phyloP scores from a whole-genome alignment of 2,329 filamentous ascomycete species.

The Rasamsonia emersonii region DNA sequence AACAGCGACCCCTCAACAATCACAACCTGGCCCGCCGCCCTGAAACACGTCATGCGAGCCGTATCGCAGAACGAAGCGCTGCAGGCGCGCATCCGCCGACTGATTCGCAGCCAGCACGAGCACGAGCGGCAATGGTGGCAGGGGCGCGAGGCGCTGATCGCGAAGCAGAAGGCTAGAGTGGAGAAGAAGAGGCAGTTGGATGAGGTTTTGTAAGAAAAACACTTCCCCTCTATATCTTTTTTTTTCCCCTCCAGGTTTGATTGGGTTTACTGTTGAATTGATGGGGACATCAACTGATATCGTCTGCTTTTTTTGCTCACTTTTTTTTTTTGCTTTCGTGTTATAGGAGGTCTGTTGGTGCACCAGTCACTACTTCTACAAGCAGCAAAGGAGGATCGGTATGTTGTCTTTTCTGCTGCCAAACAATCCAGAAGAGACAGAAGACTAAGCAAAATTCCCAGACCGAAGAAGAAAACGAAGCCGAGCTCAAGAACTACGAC shows the following conservation, averaged over 20 bases:
- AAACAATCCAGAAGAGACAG: no score
- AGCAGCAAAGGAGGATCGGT: slow-evolving; percentile 1
- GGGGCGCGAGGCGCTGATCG: slow-evolving; percentile 43
- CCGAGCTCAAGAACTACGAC: slow-evolving; percentile 52
- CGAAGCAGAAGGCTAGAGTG: slow-evolving; percentile 43
- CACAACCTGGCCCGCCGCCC: slow-evolving; percentile 43
- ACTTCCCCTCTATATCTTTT: neutral
- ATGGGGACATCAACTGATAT: no score
- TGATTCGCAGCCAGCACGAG: slow-evolving; percentile 55
- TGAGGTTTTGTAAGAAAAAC: slow-evolving; percentile 48
- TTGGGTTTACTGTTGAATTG: no score
- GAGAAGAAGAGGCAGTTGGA: slow-evolving; percentile 48
- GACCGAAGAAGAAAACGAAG: slow-evolving; percentile 36
- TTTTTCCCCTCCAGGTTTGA: neutral
- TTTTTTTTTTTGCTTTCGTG: no score
- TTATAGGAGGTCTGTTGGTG: slow-evolving; percentile 39
- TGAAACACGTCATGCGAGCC: slow-evolving; percentile 44
- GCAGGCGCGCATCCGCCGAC: slow-evolving; percentile 40
- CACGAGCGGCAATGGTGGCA: slow-evolving; percentile 56
- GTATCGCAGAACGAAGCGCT: slow-evolving; percentile 38
- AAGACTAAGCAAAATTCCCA: no score
- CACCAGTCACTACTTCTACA: slow-evolving; percentile 20
- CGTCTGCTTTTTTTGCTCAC: no score
- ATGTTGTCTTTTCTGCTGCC: neutral
- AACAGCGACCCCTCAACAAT: slow-evolving; percentile 37